These are phyloP conservation scores for Sphagnum tenellum DNA, from an alignment of 225 moss, liverwort and hornwort species.

Conservation along the genomic window DNA sequence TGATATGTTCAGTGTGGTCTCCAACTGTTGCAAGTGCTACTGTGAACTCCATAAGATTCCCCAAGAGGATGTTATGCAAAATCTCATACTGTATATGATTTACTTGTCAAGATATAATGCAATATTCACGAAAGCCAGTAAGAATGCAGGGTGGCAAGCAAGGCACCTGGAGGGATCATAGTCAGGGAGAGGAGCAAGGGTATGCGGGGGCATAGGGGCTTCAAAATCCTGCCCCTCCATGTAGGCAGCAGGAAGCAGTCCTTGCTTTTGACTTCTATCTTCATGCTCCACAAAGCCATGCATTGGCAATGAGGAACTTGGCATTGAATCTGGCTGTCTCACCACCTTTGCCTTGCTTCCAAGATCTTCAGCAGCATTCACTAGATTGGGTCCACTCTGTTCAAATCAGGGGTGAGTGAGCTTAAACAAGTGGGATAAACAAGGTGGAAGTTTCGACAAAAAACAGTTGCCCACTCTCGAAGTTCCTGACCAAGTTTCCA, in stretches of 20 bases:
- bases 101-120: too few relatives aligned
- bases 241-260: constrained; percentile 35
- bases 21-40: too few relatives aligned
- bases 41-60: too few relatives aligned
- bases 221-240: constrained; percentile 57
- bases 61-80: too few relatives aligned
- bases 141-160: too few relatives aligned
- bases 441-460: too few relatives aligned
- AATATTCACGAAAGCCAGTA: too few relatives aligned
- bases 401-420: background rate
- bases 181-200: constrained; percentile 42
- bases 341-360: constrained; percentile 21
- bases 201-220: constrained; percentile 64
- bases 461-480: too few relatives aligned
- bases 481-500: too few relatives aligned
- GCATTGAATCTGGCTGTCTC: constrained; percentile 13
- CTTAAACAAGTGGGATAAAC: too few relatives aligned
- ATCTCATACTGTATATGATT: too few relatives aligned
- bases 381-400: constrained; percentile 63
- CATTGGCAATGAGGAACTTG: constrained; percentile 13
- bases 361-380: constrained; percentile 46
- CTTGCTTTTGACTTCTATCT: constrained; percentile 22
- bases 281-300: constrained; percentile 19
- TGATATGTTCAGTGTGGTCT: background rate
- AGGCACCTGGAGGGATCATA: constrained; percentile 40